These are phyloP conservation scores for Oidiodendron maius DNA, from an alignment of 495 filamentous ascomycete species.

Conservation along the genomic window DNA sequence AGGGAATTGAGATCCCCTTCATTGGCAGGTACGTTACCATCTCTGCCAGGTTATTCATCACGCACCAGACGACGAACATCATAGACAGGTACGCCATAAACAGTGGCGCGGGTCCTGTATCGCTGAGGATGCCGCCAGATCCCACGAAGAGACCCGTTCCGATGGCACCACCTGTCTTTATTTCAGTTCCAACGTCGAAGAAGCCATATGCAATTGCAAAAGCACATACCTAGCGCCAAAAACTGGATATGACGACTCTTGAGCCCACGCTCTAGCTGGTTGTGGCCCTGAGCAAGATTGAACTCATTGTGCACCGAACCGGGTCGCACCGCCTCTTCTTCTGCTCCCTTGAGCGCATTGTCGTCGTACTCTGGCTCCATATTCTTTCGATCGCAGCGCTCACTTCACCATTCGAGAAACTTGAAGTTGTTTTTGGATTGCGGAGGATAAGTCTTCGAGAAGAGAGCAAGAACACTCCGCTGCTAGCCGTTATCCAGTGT, in stretches of 20 bases:
- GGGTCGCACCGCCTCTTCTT: no score
- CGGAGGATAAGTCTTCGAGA: no score
- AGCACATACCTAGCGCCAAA: slow-evolving; percentile 80
- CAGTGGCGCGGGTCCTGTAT: slow-evolving; percentile 57
- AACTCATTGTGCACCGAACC: no score
- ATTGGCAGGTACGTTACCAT: slow-evolving; percentile 34
- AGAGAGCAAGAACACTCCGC: no score
- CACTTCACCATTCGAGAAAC: no score
- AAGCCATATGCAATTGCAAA: slow-evolving; percentile 29
- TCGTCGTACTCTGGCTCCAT: no score
- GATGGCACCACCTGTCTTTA: not conserved
- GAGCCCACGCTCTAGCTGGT: slow-evolving; percentile 56
- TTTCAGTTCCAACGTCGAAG: not conserved
- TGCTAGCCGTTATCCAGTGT: no score
- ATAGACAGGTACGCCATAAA: slow-evolving; percentile 49
- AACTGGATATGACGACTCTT: slow-evolving; percentile 64
- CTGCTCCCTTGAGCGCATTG: no score
- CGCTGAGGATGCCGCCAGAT: slow-evolving; percentile 50
- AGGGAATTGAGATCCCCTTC: slow-evolving; percentile 30
- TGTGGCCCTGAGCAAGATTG: no score
- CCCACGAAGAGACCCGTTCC: slow-evolving; percentile 61
- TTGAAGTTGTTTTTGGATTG: no score
- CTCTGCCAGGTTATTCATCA: slow-evolving; percentile 30
- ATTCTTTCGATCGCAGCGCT: no score
- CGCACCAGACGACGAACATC: slow-evolving; percentile 36